Percentiles rank a stretch among this genome's conserved stretches.
These are phyloP conservation scores for Mollisia scopiformis DNA, from an alignment of 2,329 filamentous ascomycete species.

Conservation along the genomic window DNA sequence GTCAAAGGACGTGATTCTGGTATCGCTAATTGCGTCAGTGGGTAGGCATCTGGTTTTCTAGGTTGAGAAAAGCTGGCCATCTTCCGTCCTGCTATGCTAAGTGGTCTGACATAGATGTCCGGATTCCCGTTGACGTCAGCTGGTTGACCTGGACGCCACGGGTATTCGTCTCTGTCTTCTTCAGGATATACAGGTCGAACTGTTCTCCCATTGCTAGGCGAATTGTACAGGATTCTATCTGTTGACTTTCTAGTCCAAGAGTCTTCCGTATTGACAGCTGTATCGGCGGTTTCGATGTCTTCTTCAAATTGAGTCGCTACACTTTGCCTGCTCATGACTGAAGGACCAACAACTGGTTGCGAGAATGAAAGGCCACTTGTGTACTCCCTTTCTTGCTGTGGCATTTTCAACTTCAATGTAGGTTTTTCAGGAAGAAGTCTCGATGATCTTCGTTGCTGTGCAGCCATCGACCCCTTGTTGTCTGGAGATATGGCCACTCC, in stretches of 20 bases:
- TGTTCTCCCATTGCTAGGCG: conserved; percentile 20
- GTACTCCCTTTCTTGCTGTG: conserved; percentile 11
- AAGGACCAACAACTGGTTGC: conserved; percentile 13
- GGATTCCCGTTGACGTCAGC: conserved; percentile 1
- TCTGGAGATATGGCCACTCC: conserved; percentile 36
- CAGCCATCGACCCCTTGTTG: conserved; percentile 9
- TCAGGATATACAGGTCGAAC: conserved; percentile 17
- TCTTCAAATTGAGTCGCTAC: conserved; percentile 37
- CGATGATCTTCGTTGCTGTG: conserved; percentile 27
- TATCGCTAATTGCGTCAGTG: conserved; percentile 13
- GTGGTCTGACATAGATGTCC: conserved; percentile 22
- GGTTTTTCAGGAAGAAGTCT: conserved; percentile 37
- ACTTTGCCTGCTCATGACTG: conserved; percentile 29
- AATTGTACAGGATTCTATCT: conserved; percentile 13
- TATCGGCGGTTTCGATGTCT: conserved; percentile 26
- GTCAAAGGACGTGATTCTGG: conserved; percentile 11
- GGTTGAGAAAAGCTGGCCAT: conserved; percentile 31
- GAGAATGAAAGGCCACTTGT: conserved; percentile 12
- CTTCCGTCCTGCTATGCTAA: conserved; percentile 9
- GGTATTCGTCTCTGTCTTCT: conserved; percentile 2
- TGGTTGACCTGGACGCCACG: conserved; percentile 17
- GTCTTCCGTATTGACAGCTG: conserved; percentile 15
- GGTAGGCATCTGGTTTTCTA: conserved; percentile 20
- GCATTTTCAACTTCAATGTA: conserved; percentile 30
- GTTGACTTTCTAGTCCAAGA: conserved; percentile 16